Percentiles rank a stretch among this genome's conserved stretches.
Evolutionary conservation across 2,329 filamentous ascomycete genomes (phyloP).

Genomic region (Stachybotrys elegans): DNA sequence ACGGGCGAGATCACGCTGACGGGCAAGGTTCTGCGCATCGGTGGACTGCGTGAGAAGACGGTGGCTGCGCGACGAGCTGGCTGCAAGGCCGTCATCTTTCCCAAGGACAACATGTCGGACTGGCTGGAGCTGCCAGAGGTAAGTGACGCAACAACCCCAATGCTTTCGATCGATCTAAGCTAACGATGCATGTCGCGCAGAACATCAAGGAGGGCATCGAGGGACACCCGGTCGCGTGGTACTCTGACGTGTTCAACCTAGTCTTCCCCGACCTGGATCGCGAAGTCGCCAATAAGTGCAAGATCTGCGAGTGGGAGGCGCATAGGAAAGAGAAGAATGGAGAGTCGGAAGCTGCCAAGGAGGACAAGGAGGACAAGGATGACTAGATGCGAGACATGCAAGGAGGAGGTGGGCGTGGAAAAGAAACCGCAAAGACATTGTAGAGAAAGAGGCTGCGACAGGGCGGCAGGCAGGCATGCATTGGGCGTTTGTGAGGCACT

Average conservation of each 20-base stretch:
- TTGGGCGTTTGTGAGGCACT: background rate
- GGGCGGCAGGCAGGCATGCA: background rate
- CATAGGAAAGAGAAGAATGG: constrained; percentile 34
- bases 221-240: constrained; percentile 89
- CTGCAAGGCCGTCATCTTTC: constrained; percentile 91
- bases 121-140: constrained; percentile 97
- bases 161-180: constrained; percentile 1
- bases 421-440: too few species aligned
- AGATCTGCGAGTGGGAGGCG: constrained; percentile 51
- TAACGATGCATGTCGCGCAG: constrained; percentile 40
- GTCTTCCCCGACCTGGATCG: constrained; percentile 80
- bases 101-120: constrained; percentile 90
- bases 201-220: constrained; percentile 97
- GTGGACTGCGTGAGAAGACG: constrained; percentile 92
- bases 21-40: constrained; percentile 92
- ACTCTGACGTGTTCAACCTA: constrained; percentile 85
- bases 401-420: too few species aligned
- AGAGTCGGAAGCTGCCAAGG: constrained; percentile 27
- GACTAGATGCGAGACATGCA: constrained; percentile 18
- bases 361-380: constrained; percentile 29
- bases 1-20: constrained; percentile 96
- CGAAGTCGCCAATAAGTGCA: constrained; percentile 70
- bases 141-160: constrained; percentile 33
- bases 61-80: constrained; percentile 90
- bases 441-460: too few species aligned